Conservation (phyloP, 176 grass and related monocot species). For the Coix lacrymajobi region DNA sequence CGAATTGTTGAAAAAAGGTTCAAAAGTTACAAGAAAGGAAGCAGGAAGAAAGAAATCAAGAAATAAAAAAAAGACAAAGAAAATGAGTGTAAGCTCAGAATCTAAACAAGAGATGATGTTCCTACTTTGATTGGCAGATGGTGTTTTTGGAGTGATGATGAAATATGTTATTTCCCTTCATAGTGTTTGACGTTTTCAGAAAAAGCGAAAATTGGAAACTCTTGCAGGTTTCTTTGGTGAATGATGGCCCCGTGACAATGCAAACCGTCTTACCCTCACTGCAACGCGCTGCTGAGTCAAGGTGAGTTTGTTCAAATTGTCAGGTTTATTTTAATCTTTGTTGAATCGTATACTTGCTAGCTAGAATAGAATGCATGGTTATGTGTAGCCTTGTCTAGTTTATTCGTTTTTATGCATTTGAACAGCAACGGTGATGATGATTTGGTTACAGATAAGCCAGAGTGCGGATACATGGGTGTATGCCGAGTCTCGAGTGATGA, state of each 20-base stretch:
- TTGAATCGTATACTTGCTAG: background rate
- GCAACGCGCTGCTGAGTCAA: conserved; percentile 49
- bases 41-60: too few species aligned
- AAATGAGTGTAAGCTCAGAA: too few species aligned
- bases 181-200: background rate
- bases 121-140: conserved; percentile 55
- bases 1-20: too few species aligned
- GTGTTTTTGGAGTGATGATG: conserved; percentile 94
- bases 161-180: conserved; percentile 33
- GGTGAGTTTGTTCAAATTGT: conserved; percentile 27
- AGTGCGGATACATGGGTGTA: too few species aligned
- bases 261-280: conserved; percentile 62
- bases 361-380: background rate
- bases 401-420: background rate
- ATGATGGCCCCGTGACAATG: conserved; percentile 95
- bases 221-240: conserved; percentile 82
- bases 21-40: too few species aligned
- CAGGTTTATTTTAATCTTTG: background rate
- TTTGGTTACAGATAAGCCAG: conserved; percentile 17
- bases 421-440: background rate
- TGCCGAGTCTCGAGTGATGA: too few species aligned
- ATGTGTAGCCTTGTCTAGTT: background rate
- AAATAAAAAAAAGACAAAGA: too few species aligned
- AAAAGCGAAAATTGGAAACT: background rate
- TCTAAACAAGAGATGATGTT: too few species aligned